Base-by-base conservation (phyloP, 768 basidiomycete species). In the Gloeophyllum trabeum region DNA sequence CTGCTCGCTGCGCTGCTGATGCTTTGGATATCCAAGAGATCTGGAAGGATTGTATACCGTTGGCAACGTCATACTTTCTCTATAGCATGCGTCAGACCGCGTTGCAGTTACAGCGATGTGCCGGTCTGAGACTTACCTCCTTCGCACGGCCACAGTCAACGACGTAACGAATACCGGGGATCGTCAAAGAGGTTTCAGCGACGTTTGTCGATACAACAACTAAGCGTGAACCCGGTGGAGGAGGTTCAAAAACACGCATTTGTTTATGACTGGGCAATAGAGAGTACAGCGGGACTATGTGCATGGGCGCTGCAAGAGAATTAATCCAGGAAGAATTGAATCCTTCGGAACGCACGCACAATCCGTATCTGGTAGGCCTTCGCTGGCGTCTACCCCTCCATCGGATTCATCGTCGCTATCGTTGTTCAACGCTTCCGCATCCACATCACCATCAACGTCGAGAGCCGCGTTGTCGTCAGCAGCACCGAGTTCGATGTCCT, bases 131-230 rank as follows among this genome's bases (percentile, higher is more conserved):
- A n/a, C n/a, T 28, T 50, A 87, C 89, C 71, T 98, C 91, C 62
- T 99, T 98, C 4, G 87, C 90, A 49, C 93, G 74, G 4, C 94
- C 94, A 52, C 85, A 85, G 56, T 99, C 94, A 22, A 99, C 79
- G n/a, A 99, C 94, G 60, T 99, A 99, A 13, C 88, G 84, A 52
- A 99, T 93, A 4, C 87, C 88, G 20, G 94, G 94, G 45, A 99
- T 99, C 0, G 94, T 98, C 24, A 98, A 66, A 5, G 94, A 96
- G 0, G 94, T 98, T 58, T 98, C 94, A 1, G 94, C 94, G 21
- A 97, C 84, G 56, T 98, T 97, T 1, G 94, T 98, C 2, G 94
- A 79, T 4, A 99, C 81, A 13, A 98, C 90, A 12, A 98, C 92
- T 3, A 99, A 70, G 25, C 96, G 85, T 45, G 69, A 64, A 4